Percentiles rank a stretch among this genome's conserved stretches.
These are phyloP conservation scores for Rosa persica DNA, from an alignment of 306 rosid genomes.

Conservation along the genomic window DNA sequence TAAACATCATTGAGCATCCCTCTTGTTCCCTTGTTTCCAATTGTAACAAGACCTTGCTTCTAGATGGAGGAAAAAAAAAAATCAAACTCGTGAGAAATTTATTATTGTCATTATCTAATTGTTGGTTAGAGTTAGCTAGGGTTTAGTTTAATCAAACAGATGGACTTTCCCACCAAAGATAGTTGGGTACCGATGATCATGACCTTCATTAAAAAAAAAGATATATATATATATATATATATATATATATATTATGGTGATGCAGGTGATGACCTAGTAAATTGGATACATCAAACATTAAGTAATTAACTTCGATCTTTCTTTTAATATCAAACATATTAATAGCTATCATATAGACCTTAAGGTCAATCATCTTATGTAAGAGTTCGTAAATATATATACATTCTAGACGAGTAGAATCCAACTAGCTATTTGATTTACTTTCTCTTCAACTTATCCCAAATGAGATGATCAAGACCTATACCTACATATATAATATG, in stretches of 20 bases:
- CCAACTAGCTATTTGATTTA: not conserved
- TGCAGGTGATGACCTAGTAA: not conserved
- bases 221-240: no score
- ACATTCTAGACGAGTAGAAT: not conserved
- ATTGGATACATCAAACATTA: not conserved
- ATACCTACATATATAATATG: not conserved
- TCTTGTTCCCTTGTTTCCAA: not conserved
- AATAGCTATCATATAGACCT: not conserved
- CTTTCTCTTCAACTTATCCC: not conserved
- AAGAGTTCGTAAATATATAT: not conserved
- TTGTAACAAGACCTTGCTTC: not conserved
- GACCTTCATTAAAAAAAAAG: not conserved
- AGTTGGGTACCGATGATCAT: not conserved
- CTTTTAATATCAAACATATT: not conserved
- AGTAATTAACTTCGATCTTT: not conserved
- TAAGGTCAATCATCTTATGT: not conserved
- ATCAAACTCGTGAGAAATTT: not conserved
- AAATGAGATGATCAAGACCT: not conserved
- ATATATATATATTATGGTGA: not conserved
- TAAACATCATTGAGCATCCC: not conserved
- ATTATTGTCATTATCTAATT: not conserved
- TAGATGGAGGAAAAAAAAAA: not conserved
- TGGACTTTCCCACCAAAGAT: not conserved
- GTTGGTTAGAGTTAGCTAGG: not conserved
- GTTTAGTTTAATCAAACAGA: not conserved